These are phyloP conservation scores for Scorias spongiosa DNA, from an alignment of 2,329 filamentous ascomycete genomes.

Conservation along the genomic window DNA sequence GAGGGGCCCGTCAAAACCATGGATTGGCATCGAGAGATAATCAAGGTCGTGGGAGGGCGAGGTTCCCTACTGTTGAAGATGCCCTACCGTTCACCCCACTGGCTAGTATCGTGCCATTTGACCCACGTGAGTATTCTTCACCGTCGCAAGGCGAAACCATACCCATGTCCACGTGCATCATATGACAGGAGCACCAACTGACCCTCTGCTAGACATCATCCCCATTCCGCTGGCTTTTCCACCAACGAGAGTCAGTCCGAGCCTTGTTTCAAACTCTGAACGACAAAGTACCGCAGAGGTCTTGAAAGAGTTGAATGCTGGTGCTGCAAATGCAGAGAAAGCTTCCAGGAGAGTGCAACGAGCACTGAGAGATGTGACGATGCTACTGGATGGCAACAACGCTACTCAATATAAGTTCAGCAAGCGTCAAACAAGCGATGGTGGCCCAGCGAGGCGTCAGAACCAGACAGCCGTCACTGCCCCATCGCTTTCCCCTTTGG, in stretches of 20 bases:
- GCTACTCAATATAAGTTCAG: conserved; percentile 48
- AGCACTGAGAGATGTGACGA: conserved; percentile 58
- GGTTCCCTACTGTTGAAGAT: conserved; percentile 46
- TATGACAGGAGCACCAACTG: conserved; percentile 4
- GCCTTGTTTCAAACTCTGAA: conserved; percentile 12
- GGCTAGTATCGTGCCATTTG: conserved; percentile 64
- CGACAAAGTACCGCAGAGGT: conserved; percentile 35
- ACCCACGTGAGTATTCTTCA: conserved; percentile 42
- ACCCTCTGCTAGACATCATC: conserved; percentile 26
- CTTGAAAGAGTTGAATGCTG: conserved; percentile 43
- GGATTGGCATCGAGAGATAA: neutral
- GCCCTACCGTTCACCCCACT: conserved; percentile 72
- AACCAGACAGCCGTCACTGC: no score
- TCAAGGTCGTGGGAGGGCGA: neutral
- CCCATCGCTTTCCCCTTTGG: conserved; percentile 1
- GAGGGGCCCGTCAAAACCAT: no score
- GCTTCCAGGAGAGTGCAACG: conserved; percentile 53
- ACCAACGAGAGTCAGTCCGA: conserved; percentile 17
- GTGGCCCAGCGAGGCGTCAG: neutral
- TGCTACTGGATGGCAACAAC: conserved; percentile 56
- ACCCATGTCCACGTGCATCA: conserved; percentile 1
- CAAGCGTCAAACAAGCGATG: conserved; percentile 3
- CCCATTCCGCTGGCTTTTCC: conserved; percentile 29
- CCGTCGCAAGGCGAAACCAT: conserved; percentile 1
- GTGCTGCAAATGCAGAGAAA: conserved; percentile 43